These are phyloP conservation scores for Ceratocystis alfenasii DNA, from an alignment of 2,329 filamentous ascomycete species.

Conservation along the genomic window DNA sequence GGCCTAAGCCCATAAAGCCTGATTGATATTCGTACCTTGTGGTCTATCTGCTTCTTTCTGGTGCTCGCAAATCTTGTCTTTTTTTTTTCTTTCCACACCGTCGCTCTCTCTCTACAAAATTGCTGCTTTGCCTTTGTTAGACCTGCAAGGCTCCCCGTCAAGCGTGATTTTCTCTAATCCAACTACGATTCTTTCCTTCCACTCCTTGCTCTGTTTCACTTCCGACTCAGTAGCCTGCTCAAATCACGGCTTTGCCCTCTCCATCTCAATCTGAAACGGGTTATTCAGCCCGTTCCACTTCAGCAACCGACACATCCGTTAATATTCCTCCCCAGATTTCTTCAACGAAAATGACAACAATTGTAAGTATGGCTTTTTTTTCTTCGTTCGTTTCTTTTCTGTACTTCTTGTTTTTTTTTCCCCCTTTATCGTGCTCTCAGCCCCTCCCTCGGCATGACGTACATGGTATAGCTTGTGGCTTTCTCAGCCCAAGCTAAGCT, in stretches of 20 bases:
- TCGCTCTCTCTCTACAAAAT: neutral
- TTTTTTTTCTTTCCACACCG: neutral
- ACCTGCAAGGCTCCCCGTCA: neutral
- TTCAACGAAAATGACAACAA: neutral
- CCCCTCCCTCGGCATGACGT: neutral
- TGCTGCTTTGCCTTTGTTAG: neutral
- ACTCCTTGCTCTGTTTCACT: neutral
- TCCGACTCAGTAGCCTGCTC: neutral
- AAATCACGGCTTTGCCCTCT: neutral
- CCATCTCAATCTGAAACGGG: neutral
- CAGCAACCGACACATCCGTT: neutral
- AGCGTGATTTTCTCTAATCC: neutral
- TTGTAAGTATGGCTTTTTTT: slow-evolving; percentile 1
- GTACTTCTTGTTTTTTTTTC: neutral
- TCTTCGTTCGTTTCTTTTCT: neutral
- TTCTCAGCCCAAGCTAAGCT: slow-evolving; percentile 5
- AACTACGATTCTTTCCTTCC: neutral
- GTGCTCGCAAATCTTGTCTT: neutral
- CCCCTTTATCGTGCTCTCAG: neutral
- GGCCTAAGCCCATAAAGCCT: too few relatives aligned
- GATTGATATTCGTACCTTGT: neutral
- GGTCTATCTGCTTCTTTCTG: neutral
- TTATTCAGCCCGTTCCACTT: neutral
- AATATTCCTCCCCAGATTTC: neutral
- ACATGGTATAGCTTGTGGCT: neutral